Conservation (phyloP, 2,329 filamentous ascomycete genomes). For the Coniella vitis region DNA sequence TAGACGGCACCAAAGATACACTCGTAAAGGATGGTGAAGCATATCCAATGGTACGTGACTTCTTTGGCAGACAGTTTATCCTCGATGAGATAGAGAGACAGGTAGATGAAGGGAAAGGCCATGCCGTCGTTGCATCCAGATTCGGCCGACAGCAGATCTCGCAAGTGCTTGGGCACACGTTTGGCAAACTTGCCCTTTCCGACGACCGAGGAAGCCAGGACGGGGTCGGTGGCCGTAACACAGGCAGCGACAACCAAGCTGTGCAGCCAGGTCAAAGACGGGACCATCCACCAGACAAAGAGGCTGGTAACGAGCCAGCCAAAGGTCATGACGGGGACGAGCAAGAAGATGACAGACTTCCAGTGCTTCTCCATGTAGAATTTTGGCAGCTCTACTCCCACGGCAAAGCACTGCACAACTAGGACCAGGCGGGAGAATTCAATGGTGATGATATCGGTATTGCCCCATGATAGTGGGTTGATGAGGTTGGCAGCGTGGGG, state of each 20-base stretch:
- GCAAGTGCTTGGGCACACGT: slow-evolving; percentile 91
- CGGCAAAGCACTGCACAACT: slow-evolving; percentile 87
- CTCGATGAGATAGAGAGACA: slow-evolving; percentile 82
- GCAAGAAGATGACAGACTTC: slow-evolving; percentile 80
- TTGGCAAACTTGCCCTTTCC: slow-evolving; percentile 99
- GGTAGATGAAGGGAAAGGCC: slow-evolving; percentile 97
- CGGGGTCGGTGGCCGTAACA: slow-evolving; percentile 94
- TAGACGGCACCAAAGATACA: slow-evolving; percentile 89
- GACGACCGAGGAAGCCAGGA: slow-evolving; percentile 93
- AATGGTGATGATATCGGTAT: slow-evolving; percentile 76
- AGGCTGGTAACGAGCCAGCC: slow-evolving; percentile 91
- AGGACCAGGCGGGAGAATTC: slow-evolving; percentile 86
- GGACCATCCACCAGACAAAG: slow-evolving; percentile 88
- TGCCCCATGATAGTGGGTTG: slow-evolving; percentile 70
- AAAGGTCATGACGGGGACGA: slow-evolving; percentile 94
- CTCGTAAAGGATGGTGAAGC: slow-evolving; percentile 87
- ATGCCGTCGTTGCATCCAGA: slow-evolving; percentile 99
- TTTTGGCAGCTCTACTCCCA: slow-evolving; percentile 83
- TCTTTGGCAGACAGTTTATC: slow-evolving; percentile 63
- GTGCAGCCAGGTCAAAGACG: slow-evolving; percentile 78
- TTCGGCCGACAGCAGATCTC: slow-evolving; percentile 90
- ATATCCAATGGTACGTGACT: slow-evolving; percentile 81
- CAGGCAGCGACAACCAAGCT: slow-evolving; percentile 83
- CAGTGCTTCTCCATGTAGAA: slow-evolving; percentile 98
- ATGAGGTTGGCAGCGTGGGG: slow-evolving; percentile 79